phyloP scores from a whole-genome alignment of 768 basidiomycete genomes.

The Myochromella boudieri region DNA sequence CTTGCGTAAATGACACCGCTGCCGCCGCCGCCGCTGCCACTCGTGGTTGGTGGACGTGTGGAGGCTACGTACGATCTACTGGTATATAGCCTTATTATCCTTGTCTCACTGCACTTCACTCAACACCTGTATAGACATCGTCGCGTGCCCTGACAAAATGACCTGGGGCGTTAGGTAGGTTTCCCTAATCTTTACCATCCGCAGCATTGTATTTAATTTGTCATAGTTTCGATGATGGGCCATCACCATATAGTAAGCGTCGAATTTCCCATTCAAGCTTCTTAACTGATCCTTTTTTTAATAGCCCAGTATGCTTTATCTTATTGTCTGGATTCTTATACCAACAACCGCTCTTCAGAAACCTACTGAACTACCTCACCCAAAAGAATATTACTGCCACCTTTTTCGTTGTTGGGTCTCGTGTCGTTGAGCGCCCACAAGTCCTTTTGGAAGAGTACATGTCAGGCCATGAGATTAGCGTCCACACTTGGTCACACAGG shows the following conservation, averaged over 20 bases:
- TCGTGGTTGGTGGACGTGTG: slow-evolving; percentile 92
- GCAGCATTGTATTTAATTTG: slow-evolving; percentile 1
- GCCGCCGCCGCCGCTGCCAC: slow-evolving; percentile 55
- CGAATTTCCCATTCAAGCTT: slow-evolving; percentile 1
- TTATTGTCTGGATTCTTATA: not conserved
- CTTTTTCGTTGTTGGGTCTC: slow-evolving; percentile 90
- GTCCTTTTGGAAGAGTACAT: slow-evolving; percentile 82
- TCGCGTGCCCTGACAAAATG: slow-evolving; percentile 61
- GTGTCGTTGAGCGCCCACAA: slow-evolving; percentile 74
- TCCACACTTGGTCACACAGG: slow-evolving; percentile 91
- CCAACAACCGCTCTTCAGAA: slow-evolving; percentile 31
- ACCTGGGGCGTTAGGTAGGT: slow-evolving; percentile 74
- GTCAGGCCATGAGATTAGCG: slow-evolving; percentile 75
- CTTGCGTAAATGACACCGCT: slow-evolving; percentile 59
- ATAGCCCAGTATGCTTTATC: slow-evolving; percentile 23
- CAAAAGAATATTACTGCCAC: slow-evolving; percentile 70
- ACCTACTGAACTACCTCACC: slow-evolving; percentile 70
- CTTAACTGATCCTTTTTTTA: slow-evolving; percentile 7
- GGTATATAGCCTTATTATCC: slow-evolving; percentile 25
- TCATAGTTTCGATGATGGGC: slow-evolving; percentile 82
- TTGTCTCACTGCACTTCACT: not conserved
- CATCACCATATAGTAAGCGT: slow-evolving; percentile 75
- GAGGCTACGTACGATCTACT: slow-evolving; percentile 58
- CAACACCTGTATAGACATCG: slow-evolving; percentile 46
- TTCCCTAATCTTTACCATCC: not conserved